Evolutionary conservation across 129 eudicot genomes (phyloP), one percentile per base, ranked within the genome.

Genomic region (Pseudognaphalium luteoalbum): DNA sequence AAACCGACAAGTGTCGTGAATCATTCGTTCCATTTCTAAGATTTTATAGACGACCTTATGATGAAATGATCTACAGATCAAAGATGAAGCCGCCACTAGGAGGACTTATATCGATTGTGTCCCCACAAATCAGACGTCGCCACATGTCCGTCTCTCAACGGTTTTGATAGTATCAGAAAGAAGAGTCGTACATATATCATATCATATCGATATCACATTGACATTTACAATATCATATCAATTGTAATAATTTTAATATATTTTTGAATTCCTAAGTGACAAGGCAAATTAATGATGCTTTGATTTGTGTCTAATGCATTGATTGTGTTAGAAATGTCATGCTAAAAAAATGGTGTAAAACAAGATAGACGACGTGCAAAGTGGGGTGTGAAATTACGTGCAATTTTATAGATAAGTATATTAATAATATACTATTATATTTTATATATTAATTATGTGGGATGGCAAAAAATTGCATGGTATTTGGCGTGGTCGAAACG

Each of bases 1-100:
- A 83, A 34, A 67, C 74, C 4, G 93, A 87, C 20, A 91, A 82
- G 75, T 73, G 89, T 29, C 90, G 90, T 2, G 99, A 91, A 54
- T 88, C 94, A 0, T 95, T 95, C 66, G 17, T 70, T 16, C 91
- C 90, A 3, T 89, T 84, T 51, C 35, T 91, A 54, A 84, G 83
- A 72, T 87, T 95, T 78, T 95, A 95, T 44, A 83, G 99, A 21
- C 70, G 96, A 60, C 99, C 96, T 4, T 95, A 95, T 70, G 99
- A 95, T 44, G 99, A 95, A 81, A 95, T 95, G 97, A 83, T 80
- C 14, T 95, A 95, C 42, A 75, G 99, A 80, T 86, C 99, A 2
- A 95, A 91, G 81, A 95, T 95, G 99, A 89, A 85, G 66, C 99
- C 99, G 0, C 99, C 99, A 0, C 91, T 95, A 3, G 97, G 99